These are phyloP conservation scores for Aquilaria agallochum DNA, from an alignment of 441 rosid species.

Conservation along the genomic window DNA sequence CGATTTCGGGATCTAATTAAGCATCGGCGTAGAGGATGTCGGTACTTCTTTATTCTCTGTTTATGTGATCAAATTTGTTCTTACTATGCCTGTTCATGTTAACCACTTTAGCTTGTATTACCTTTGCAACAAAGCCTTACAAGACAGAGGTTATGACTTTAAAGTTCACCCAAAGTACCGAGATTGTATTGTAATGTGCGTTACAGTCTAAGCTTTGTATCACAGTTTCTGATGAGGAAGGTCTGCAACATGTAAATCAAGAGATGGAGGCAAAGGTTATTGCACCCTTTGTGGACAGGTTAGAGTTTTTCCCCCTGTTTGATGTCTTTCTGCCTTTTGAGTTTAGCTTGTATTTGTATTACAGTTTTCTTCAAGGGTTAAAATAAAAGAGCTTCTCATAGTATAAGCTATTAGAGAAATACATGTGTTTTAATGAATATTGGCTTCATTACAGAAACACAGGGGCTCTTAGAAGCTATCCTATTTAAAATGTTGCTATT, in stretches of 20 bases:
- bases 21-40: conserved; percentile 99
- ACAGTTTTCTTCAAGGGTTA: too few species aligned
- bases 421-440: too few species aligned
- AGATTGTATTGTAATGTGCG: conserved; percentile 16
- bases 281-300: conserved; percentile 72
- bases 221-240: conserved; percentile 88
- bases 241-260: conserved; percentile 75
- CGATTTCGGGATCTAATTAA: conserved; percentile 99
- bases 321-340: too few species aligned
- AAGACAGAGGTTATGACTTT: conserved; percentile 13
- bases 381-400: too few species aligned
- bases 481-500: too few species aligned
- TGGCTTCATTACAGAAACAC: too few species aligned
- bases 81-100: conserved; percentile 16
- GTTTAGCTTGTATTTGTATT: too few species aligned
- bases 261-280: conserved; percentile 77
- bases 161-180: conserved; percentile 6
- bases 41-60: conserved; percentile 61
- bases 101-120: conserved; percentile 7
- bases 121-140: conserved; percentile 15
- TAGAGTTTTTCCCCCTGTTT: background rate
- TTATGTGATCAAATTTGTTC: conserved; percentile 19
- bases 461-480: too few species aligned
- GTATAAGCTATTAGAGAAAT: too few species aligned
- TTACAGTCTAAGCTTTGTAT: conserved; percentile 28